phyloP scores from a whole-genome alignment of 441 rosid species.

The Bocquillonia castaneifolia region DNA sequence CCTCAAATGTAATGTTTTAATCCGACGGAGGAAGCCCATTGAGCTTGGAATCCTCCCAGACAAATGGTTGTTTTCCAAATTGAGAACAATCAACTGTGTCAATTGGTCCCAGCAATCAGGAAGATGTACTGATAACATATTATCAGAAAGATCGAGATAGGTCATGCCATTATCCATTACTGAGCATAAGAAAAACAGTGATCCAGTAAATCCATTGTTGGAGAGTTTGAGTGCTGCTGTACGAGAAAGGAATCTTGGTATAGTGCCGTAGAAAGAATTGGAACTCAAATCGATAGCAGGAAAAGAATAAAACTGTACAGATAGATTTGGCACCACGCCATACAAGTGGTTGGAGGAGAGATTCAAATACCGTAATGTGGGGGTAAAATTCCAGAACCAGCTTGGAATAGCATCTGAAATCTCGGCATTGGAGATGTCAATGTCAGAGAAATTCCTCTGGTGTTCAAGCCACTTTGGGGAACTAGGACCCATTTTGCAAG shows the following conservation, averaged over 20 bases:
- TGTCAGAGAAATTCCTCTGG: neutral
- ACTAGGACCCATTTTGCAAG: conserved; percentile 1
- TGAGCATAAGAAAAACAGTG: conserved; percentile 16
- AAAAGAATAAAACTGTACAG: neutral
- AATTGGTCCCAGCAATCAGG: conserved; percentile 12
- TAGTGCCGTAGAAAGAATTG: conserved; percentile 15
- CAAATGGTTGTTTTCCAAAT: conserved; percentile 20
- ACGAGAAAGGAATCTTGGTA: conserved; percentile 3
- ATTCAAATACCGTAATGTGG: neutral
- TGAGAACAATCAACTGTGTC: neutral
- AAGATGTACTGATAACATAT: neutral
- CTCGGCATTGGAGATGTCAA: conserved; percentile 10
- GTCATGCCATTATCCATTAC: neutral
- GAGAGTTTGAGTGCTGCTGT: conserved; percentile 5
- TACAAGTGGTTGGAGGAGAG: neutral
- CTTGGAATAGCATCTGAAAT: conserved; percentile 9
- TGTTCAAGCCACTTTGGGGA: conserved; percentile 2
- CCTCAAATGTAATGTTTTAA: conserved; percentile 5
- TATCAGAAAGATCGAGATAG: conserved; percentile 20
- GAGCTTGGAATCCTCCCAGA: conserved; percentile 16
- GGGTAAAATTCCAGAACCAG: conserved; percentile 13
- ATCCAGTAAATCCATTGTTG: conserved; percentile 16
- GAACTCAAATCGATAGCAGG: conserved; percentile 17
- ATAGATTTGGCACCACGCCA: neutral
- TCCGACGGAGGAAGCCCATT: neutral